Percentiles rank a stretch among this genome's conserved stretches.
Evolutionary conservation across 2,329 filamentous ascomycete genomes (phyloP).

Genomic region (Xylaria sp.): DNA sequence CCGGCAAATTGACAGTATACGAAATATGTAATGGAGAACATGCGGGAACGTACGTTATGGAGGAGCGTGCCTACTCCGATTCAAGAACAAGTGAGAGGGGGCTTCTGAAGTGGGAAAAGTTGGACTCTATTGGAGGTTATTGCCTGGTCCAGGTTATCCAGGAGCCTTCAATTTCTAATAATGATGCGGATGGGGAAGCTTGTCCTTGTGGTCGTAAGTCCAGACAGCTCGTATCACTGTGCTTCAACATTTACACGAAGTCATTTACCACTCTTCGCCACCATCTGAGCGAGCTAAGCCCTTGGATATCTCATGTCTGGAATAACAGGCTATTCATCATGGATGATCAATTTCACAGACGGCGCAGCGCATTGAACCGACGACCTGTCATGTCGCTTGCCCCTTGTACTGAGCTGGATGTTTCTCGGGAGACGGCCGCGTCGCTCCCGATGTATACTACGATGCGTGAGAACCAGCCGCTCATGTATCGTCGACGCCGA

Average conservation of each 20-base stretch:
- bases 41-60: slow-evolving; percentile 40
- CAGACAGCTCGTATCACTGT: slow-evolving; percentile 42
- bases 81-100: slow-evolving; percentile 38
- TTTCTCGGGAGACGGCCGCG: slow-evolving; percentile 1
- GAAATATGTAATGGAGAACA: slow-evolving; percentile 43
- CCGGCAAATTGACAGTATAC: slow-evolving; percentile 42
- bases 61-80: slow-evolving; percentile 37
- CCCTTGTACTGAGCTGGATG: slow-evolving; percentile 31
- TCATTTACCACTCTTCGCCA: slow-evolving; percentile 45
- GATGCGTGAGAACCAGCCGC: slow-evolving; percentile 13
- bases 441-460: slow-evolving; percentile 34
- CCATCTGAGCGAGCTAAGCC: slow-evolving; percentile 39
- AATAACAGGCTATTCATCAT: slow-evolving; percentile 42
- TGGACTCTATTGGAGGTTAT: slow-evolving; percentile 48
- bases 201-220: slow-evolving; percentile 36
- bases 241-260: slow-evolving; percentile 51
- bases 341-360: slow-evolving; percentile 25
- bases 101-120: slow-evolving; percentile 48
- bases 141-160: slow-evolving; percentile 44
- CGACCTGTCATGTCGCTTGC: slow-evolving; percentile 36
- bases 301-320: slow-evolving; percentile 46
- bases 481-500: slow-evolving; percentile 33
- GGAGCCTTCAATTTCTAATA: slow-evolving; percentile 26
- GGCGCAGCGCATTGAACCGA: neutral
- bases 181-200: slow-evolving; percentile 7